These are phyloP conservation scores for Ichthyophthirius multifiliis DNA, from an alignment of 169 alveolate genomes.

Conservation along the genomic window DNA sequence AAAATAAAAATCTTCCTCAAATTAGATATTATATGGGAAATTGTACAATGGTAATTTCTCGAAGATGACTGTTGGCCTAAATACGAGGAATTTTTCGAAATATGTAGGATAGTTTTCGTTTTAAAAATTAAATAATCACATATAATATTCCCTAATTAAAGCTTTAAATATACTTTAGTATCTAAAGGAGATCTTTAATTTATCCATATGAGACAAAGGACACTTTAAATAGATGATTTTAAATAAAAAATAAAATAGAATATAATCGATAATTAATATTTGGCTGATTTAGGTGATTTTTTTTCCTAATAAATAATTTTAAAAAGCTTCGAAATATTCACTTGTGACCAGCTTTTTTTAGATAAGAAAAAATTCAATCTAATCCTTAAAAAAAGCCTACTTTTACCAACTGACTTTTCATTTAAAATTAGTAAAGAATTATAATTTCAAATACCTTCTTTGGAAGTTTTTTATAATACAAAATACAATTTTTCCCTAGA, in stretches of 20 bases:
- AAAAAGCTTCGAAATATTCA: neutral
- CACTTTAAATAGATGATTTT: constrained; percentile 1
- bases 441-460: neutral
- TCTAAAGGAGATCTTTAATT: too few relatives aligned
- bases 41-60: too few relatives aligned
- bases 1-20: too few relatives aligned
- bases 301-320: neutral
- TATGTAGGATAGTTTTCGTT: too few relatives aligned
- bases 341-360: neutral
- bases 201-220: too few relatives aligned
- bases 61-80: too few relatives aligned
- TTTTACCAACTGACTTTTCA: neutral
- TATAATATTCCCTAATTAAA: too few relatives aligned
- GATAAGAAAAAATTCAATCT: neutral
- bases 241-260: neutral
- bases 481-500: neutral
- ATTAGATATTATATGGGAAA: too few relatives aligned
- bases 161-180: too few relatives aligned
- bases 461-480: neutral
- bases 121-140: too few relatives aligned
- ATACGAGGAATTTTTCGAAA: too few relatives aligned
- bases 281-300: neutral
- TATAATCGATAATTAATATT: neutral
- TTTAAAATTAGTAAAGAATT: neutral
- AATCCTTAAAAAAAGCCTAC: neutral